Evolutionary conservation across 23 red algal species (phyloP).

Genomic region (Gracilariopsis chorda): DNA sequence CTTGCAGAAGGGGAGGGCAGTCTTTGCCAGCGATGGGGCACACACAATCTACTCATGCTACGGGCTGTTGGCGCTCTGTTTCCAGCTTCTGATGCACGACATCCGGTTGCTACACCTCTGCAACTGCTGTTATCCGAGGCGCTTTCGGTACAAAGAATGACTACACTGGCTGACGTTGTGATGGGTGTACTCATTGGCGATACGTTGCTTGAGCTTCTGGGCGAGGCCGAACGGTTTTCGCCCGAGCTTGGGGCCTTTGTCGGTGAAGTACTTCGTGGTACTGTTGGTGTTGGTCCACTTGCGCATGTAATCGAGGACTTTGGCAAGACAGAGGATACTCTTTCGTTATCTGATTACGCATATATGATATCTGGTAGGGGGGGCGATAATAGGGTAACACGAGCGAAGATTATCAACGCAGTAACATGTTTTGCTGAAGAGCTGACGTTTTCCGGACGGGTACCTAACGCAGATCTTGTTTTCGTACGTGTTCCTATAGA

Average conservation of each 20-base stretch:
- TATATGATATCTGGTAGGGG: background rate
- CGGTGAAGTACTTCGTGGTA: background rate
- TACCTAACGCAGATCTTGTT: constrained; percentile 33
- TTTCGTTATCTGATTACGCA: background rate
- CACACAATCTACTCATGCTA: constrained; percentile 3
- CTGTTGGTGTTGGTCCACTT: background rate
- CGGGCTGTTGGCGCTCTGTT: constrained; percentile 47
- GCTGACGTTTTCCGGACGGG: background rate
- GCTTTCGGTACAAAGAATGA: constrained; percentile 5
- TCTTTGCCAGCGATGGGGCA: constrained; percentile 7
- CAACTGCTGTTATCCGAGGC: constrained; percentile 50
- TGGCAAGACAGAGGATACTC: background rate
- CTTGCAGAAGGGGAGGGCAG: background rate
- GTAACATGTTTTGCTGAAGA: background rate
- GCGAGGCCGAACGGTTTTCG: constrained; percentile 2
- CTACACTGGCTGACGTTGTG: background rate
- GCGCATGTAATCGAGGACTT: background rate
- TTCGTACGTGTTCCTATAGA: background rate
- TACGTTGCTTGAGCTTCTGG: constrained; percentile 20
- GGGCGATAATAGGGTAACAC: background rate
- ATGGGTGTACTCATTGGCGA: constrained; percentile 1
- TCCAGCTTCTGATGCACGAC: constrained; percentile 68
- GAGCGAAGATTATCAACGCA: background rate
- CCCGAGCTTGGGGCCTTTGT: background rate
- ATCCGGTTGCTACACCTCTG: constrained; percentile 37